phyloP scores from a whole-genome alignment of 176 grass and related monocot genomes.

The Chloris gayana region DNA sequence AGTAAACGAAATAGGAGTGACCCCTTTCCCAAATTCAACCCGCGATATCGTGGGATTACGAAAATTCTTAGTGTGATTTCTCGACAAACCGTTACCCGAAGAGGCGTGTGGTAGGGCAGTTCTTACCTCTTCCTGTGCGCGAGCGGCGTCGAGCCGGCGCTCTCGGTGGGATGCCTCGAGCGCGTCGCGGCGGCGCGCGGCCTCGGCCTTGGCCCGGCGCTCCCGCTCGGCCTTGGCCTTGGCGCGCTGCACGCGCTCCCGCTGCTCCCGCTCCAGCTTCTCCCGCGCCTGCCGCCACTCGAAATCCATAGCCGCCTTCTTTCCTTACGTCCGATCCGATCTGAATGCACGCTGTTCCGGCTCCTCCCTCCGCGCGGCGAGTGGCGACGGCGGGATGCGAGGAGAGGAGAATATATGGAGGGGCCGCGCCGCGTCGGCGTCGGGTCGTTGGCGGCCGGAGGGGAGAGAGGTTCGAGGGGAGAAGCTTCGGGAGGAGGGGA shows the following conservation, averaged over 20 bases:
- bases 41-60: neutral
- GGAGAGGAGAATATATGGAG: neutral
- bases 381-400: neutral
- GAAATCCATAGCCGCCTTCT: slow-evolving; percentile 66
- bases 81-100: too few relatives aligned
- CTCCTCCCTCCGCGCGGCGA: neutral
- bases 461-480: too few relatives aligned
- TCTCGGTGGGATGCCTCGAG: slow-evolving; percentile 72
- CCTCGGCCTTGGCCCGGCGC: slow-evolving; percentile 75
- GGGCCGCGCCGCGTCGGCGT: slow-evolving; percentile 5
- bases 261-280: slow-evolving; percentile 86
- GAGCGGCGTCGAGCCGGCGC: slow-evolving; percentile 76
- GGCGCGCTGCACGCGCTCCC: slow-evolving; percentile 71
- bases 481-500: slow-evolving; percentile 44
- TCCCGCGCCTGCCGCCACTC: slow-evolving; percentile 71
- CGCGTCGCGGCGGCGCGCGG: slow-evolving; percentile 68
- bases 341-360: neutral
- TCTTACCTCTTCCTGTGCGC: slow-evolving; percentile 61
- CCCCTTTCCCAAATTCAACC: neutral
- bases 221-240: slow-evolving; percentile 82
- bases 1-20: neutral
- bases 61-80: neutral
- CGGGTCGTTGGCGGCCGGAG: slow-evolving; percentile 35
- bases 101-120: neutral
- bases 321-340: slow-evolving; percentile 20